Percentiles rank a stretch among this genome's conserved stretches.
Evolutionary conservation across 257 asterid genomes (phyloP).

Genomic region (Penstemon newberryi): DNA sequence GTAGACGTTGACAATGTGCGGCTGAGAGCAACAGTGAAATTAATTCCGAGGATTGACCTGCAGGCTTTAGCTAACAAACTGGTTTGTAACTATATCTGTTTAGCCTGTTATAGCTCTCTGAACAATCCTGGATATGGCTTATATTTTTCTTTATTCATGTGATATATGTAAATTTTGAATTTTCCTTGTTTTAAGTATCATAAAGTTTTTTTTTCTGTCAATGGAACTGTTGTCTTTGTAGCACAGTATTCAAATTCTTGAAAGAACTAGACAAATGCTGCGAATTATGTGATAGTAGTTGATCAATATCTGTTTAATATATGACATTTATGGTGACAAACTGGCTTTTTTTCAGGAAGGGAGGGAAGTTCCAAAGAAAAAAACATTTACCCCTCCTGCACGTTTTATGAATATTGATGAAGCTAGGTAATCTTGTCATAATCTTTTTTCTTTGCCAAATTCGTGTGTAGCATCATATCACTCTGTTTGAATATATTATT

Average conservation of each 20-base stretch:
- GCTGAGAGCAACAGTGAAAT: constrained; percentile 81
- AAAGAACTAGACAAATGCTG: constrained; percentile 10
- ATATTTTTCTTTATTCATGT: background rate
- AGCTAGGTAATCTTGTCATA: constrained; percentile 59
- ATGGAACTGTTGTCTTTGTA: background rate
- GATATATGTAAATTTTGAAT: constrained; percentile 11
- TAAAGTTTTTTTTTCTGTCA: background rate
- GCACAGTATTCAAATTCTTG: constrained; percentile 6
- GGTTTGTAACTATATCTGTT: constrained; percentile 45
- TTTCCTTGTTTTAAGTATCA: background rate
- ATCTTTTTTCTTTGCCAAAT: background rate
- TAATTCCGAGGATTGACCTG: constrained; percentile 91
- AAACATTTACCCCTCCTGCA: constrained; percentile 84
- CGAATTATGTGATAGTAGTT: background rate
- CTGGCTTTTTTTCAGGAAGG: constrained; percentile 67
- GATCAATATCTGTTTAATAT: background rate
- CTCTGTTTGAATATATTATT: constrained; percentile 9
- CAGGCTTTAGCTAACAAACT: constrained; percentile 83
- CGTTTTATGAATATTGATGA: constrained; percentile 89
- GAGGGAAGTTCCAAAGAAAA: constrained; percentile 86
- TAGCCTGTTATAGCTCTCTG: constrained; percentile 1
- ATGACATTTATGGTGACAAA: constrained; percentile 19
- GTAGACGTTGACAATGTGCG: constrained; percentile 92
- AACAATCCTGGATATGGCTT: constrained; percentile 11
- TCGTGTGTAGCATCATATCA: background rate